phyloP scores from a whole-genome alignment of 352 stramenopile species.

The Hyaloperonospora brassicae region DNA sequence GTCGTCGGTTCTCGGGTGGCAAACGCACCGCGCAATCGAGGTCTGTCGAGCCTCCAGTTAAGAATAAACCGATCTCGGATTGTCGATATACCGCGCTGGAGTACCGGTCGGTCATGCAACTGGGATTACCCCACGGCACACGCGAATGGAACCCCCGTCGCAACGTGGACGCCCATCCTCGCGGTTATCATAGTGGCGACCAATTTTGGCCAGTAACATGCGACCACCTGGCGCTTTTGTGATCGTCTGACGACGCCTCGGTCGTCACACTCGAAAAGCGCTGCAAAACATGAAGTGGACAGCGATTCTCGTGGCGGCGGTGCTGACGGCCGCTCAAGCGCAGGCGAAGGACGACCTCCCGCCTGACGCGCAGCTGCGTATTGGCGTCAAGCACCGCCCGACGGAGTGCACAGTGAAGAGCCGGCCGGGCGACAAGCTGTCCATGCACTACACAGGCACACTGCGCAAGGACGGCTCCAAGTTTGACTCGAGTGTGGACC shows the following conservation, averaged over 20 bases:
- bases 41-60: too few relatives aligned
- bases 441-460: slow-evolving; percentile 94
- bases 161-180: too few relatives aligned
- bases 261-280: slow-evolving; percentile 12
- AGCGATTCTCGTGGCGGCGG: slow-evolving; percentile 30
- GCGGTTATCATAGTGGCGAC: slow-evolving; percentile 12
- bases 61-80: too few relatives aligned
- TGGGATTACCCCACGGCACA: too few relatives aligned
- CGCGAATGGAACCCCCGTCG: too few relatives aligned
- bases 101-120: too few relatives aligned
- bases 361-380: slow-evolving; percentile 53
- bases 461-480: slow-evolving; percentile 93
- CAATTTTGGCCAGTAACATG: slow-evolving; percentile 36
- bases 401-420: slow-evolving; percentile 64
- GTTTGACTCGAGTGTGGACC: slow-evolving; percentile 95
- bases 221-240: slow-evolving; percentile 23
- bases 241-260: background rate
- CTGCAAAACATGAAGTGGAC: slow-evolving; percentile 46
- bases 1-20: too few relatives aligned
- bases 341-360: slow-evolving; percentile 69
- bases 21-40: too few relatives aligned
- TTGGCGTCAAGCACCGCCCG: slow-evolving; percentile 74
- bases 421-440: slow-evolving; percentile 83
- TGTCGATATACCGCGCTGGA: too few relatives aligned
- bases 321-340: slow-evolving; percentile 33